Evolutionary conservation across 2,329 filamentous ascomycete genomes (phyloP).

Genomic region (Bimuria novae-zelandiae): DNA sequence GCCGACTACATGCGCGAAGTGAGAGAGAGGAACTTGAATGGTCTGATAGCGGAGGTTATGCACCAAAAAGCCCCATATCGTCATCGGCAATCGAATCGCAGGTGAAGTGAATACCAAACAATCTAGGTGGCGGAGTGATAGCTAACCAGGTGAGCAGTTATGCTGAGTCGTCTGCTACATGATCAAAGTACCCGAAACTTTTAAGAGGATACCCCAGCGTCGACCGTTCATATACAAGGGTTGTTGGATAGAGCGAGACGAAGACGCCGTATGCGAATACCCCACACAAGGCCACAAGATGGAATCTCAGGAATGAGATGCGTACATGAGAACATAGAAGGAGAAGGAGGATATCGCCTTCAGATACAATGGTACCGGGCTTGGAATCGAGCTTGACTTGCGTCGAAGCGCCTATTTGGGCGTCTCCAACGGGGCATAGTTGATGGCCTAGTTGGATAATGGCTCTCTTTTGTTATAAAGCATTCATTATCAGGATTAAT

Average conservation of each 20-base stretch:
- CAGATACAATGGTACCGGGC: neutral
- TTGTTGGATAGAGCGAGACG: too few species aligned
- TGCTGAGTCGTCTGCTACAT: neutral
- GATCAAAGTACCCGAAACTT: too few species aligned
- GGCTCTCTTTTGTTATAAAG: neutral
- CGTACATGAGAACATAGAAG: too few species aligned
- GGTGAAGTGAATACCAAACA: neutral
- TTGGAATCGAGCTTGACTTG: too few species aligned
- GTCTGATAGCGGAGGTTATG: constrained; percentile 7
- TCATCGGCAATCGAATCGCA: neutral
- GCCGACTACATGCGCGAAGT: constrained; percentile 43
- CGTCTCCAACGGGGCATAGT: too few species aligned
- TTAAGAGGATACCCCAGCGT: neutral
- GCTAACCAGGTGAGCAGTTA: neutral
- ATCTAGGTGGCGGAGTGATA: neutral
- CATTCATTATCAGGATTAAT: neutral
- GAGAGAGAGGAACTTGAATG: constrained; percentile 27
- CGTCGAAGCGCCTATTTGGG: too few species aligned
- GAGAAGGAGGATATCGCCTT: neutral
- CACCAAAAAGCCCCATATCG: neutral
- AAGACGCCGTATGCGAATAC: too few species aligned
- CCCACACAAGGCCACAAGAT: too few species aligned
- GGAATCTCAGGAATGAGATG: too few species aligned
- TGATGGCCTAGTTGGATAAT: too few species aligned
- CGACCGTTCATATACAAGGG: too few species aligned